Conservation (phyloP, 73 alveolate genomes). For the Paramecium sexaurelia region DNA sequence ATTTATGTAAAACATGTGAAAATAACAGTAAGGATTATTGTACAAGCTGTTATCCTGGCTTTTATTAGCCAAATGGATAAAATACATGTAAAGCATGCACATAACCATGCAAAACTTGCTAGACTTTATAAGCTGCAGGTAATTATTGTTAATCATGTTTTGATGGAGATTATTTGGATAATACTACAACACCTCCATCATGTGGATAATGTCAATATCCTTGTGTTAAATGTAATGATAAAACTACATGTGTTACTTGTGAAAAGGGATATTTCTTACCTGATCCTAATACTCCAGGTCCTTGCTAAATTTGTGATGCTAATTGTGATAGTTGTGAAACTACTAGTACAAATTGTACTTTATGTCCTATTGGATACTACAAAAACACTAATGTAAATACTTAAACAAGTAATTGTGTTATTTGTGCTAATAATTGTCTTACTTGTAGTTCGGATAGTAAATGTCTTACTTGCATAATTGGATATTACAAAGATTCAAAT, state of each 20-base stretch:
- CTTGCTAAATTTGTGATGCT: constrained; percentile 22
- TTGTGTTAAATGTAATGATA: background rate
- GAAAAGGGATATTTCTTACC: background rate
- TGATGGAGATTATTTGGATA: background rate
- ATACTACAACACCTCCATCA: background rate
- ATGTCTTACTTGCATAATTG: background rate
- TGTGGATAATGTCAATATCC: background rate
- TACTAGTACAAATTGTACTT: constrained; percentile 13
- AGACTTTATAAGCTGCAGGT: background rate
- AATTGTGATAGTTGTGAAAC: constrained; percentile 13
- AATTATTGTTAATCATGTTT: background rate
- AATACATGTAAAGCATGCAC: background rate
- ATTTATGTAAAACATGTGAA: background rate
- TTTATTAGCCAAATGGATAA: background rate
- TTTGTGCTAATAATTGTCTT: background rate
- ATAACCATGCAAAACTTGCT: background rate
- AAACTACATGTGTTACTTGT: background rate
- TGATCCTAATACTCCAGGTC: background rate
- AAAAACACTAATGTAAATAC: background rate
- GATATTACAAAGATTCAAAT: background rate
- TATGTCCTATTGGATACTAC: background rate
- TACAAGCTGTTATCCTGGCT: background rate
- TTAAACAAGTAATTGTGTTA: background rate
- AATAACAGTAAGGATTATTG: background rate
- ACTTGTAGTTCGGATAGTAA: background rate